Percentiles rank a stretch among this genome's conserved stretches.
These are phyloP conservation scores for Adenanthera pavonina DNA, from an alignment of 306 rosid species.

Conservation along the genomic window DNA sequence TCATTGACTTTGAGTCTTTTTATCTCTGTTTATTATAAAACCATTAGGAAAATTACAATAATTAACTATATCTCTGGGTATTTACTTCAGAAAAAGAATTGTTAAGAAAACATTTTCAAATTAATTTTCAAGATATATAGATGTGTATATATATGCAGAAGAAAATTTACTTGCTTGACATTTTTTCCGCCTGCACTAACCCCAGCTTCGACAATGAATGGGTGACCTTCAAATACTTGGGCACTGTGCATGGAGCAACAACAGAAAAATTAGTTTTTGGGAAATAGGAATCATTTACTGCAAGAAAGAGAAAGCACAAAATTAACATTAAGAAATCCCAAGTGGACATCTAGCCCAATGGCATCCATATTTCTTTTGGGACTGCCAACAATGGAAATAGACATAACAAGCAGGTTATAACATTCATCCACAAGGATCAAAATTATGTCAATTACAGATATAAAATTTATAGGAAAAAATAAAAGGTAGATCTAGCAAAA, in stretches of 20 bases:
- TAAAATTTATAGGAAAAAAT: constrained; percentile 32
- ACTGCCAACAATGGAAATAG: neutral
- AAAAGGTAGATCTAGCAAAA: constrained; percentile 41
- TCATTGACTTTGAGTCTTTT: neutral
- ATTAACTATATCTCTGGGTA: constrained; percentile 15
- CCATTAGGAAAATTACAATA: constrained; percentile 5
- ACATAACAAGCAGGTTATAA: constrained; percentile 25
- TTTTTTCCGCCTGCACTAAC: constrained; percentile 94
- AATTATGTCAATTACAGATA: constrained; percentile 11
- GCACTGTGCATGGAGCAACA: constrained; percentile 58
- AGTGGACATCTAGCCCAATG: neutral
- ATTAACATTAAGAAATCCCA: neutral
- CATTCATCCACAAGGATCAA: constrained; percentile 25
- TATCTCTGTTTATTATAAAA: constrained; percentile 6
- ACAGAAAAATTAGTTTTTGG: constrained; percentile 28
- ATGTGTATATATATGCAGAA: constrained; percentile 34
- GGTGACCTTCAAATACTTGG: constrained; percentile 97
- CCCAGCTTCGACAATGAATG: constrained; percentile 97
- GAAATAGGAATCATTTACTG: constrained; percentile 17
- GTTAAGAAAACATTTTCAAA: constrained; percentile 31
- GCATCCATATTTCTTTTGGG: neutral
- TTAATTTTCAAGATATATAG: constrained; percentile 8
- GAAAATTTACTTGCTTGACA: constrained; percentile 78
- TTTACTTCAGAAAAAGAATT: constrained; percentile 14
- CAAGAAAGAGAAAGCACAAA: constrained; percentile 20